These are phyloP conservation scores for Coemansia sp. DNA, from an alignment of 192 early-diverging fungal species.

Conservation along the genomic window DNA sequence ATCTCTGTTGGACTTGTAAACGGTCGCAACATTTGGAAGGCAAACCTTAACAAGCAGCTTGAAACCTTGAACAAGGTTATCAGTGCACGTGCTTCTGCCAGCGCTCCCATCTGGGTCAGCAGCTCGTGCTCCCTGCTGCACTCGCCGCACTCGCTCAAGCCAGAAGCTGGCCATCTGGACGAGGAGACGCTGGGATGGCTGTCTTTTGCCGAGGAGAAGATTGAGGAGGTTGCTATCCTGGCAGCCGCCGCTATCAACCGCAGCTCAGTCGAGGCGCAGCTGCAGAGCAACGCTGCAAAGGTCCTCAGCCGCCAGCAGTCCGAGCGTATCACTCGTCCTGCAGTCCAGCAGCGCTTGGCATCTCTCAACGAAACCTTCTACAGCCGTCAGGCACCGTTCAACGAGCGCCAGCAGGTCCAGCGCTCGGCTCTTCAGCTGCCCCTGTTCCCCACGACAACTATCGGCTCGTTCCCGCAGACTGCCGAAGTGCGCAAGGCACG, in stretches of 20 bases:
- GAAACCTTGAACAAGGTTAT: conserved; percentile 65
- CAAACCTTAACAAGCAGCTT: conserved; percentile 75
- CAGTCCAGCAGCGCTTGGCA: conserved; percentile 72
- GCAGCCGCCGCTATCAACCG: conserved; percentile 53
- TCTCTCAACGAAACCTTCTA: conserved; percentile 68
- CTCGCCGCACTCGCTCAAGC: conserved; percentile 81
- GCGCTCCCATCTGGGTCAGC: conserved; percentile 71
- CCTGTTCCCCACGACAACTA: conserved; percentile 93
- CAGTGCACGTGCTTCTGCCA: conserved; percentile 33
- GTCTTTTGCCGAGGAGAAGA: conserved; percentile 91
- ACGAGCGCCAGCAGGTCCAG: conserved; percentile 70
- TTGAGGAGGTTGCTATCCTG: conserved; percentile 74
- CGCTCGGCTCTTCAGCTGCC: conserved; percentile 78
- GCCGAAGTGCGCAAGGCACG: conserved; percentile 93
- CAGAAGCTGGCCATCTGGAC: conserved; percentile 72
- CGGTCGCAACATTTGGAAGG: conserved; percentile 98
- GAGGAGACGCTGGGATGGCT: conserved; percentile 87
- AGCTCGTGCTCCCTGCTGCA: conserved; percentile 93
- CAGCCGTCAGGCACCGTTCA: conserved; percentile 71
- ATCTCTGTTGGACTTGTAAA: too few species aligned
- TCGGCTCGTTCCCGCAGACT: conserved; percentile 98
- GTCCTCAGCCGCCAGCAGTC: conserved; percentile 72
- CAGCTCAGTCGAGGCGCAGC: conserved; percentile 62
- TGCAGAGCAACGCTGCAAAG: conserved; percentile 70
- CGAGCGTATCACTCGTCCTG: conserved; percentile 75